Conservation (phyloP, 768 basidiomycete species). For the Leccinellum luteum region DNA sequence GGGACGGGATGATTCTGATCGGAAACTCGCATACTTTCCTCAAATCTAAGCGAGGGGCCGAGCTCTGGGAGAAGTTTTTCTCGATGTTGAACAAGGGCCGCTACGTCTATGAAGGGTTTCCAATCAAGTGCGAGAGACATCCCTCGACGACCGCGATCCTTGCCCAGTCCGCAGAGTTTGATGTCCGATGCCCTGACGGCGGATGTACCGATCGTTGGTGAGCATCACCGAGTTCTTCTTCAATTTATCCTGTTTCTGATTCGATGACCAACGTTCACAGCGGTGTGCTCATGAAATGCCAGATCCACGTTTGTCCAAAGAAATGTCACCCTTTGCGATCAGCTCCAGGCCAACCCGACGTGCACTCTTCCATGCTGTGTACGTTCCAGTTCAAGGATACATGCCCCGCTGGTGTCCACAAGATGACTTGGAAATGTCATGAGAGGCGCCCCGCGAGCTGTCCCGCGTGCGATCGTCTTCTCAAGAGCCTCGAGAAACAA, state of each 20-base stretch:
- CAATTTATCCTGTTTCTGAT: background rate
- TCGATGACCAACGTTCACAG: conserved; percentile 5
- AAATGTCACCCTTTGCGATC: conserved; percentile 58
- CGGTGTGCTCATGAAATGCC: conserved; percentile 13
- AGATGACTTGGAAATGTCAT: conserved; percentile 44
- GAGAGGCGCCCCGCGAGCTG: conserved; percentile 41
- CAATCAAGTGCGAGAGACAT: conserved; percentile 57
- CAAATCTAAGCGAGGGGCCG: conserved; percentile 49
- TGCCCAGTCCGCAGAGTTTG: conserved; percentile 46
- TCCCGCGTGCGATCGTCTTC: conserved; percentile 43
- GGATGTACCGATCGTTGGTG: conserved; percentile 64
- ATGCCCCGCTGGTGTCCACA: conserved; percentile 47
- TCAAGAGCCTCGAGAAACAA: conserved; percentile 41
- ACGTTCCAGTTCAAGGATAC: conserved; percentile 30
- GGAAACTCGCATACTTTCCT: conserved; percentile 65
- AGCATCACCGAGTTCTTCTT: conserved; percentile 7
- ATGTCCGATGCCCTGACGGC: conserved; percentile 55
- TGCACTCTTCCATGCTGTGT: conserved; percentile 41
- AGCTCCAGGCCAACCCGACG: conserved; percentile 40
- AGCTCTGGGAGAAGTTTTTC: conserved; percentile 53
- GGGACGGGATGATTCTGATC: conserved; percentile 62
- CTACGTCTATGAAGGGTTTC: conserved; percentile 61
- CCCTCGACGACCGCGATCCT: conserved; percentile 39
- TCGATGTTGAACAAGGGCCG: conserved; percentile 37
- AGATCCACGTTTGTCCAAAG: conserved; percentile 49